These are phyloP conservation scores for Ogataea naganishii DNA, from an alignment of 805 yeast genomes.

Conservation along the genomic window DNA sequence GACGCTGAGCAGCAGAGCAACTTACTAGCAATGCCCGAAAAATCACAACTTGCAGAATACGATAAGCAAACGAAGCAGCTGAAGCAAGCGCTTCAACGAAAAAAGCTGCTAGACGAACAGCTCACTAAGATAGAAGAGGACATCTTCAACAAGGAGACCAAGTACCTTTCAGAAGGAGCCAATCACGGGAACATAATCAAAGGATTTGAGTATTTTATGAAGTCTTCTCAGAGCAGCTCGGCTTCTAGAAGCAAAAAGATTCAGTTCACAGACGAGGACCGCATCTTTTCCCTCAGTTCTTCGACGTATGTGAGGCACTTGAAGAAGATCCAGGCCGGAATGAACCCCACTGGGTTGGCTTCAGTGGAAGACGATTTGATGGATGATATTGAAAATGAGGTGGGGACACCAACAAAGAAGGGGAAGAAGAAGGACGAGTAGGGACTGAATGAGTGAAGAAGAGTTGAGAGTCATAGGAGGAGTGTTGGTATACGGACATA, in stretches of 20 bases:
- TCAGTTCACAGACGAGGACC: slow-evolving; percentile 61
- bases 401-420: too few species aligned
- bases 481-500: too few species aligned
- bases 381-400: too few species aligned
- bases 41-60: slow-evolving; percentile 40
- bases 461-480: too few species aligned
- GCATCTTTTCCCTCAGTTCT: slow-evolving; percentile 72
- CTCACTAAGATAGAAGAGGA: slow-evolving; percentile 63
- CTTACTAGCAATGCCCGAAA: slow-evolving; percentile 9
- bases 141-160: slow-evolving; percentile 69
- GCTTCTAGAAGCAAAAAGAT: slow-evolving; percentile 36
- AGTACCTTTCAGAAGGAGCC: slow-evolving; percentile 62
- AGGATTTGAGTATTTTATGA: slow-evolving; percentile 80
- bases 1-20: too few species aligned
- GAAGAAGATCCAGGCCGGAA: slow-evolving; percentile 34
- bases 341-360: too few species aligned
- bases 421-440: too few species aligned
- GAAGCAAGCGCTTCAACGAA: slow-evolving; percentile 50
- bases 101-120: slow-evolving; percentile 57
- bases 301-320: slow-evolving; percentile 57
- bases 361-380: too few species aligned
- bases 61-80: slow-evolving; percentile 59
- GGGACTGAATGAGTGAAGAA: too few species aligned
- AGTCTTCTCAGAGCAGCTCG: slow-evolving; percentile 22
- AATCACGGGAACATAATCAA: slow-evolving; percentile 75